Evolutionary conservation across 495 filamentous ascomycete genomes (phyloP), one percentile per base, ranked within the genome.

Genomic region (Penicillium simplicissimum): DNA sequence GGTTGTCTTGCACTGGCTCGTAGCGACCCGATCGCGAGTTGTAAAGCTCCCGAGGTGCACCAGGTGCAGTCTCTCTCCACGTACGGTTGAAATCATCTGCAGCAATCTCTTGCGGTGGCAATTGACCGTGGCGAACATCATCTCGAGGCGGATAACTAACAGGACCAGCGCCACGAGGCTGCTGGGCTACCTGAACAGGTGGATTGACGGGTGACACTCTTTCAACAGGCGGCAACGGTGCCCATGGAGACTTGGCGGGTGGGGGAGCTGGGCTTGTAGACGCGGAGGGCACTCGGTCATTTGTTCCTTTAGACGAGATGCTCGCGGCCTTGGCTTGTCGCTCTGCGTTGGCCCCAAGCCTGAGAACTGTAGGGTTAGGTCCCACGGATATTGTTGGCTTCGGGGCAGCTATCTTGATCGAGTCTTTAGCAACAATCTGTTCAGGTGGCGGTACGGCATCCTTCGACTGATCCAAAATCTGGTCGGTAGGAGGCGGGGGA

Each of bases 1-100:
- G 88, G 25, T 78, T 81, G 58, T 96, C 90, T 43, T 83, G 79
- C 8, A 92, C 96, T 6, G 96, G 93, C 67, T 99, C 95, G 66
- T 96, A 96, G 43, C 92, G 88, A 23, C 96, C 95, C 48, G 92
- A 97, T 40, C 96, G 88, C 10, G 95, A 96, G 72, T 98, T 97
- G 73, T 85, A 99, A 0, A 99, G 82, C 71, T 97, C 92, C 60
- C 89, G 81, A 58, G 85, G 86, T 33, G 78, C 78, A 21, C 79
- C 84, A 10, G 84, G 80, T 43, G 88, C 81, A 15, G 81, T 79
- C 43, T 96, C 93, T 65, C 89, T 84, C 88, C 90, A 96, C 21
- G 87, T 84, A 58, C 96, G 85, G 69, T 90, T 96, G 70, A 97
- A 98, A 64, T 96, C 92, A 71, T 98, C 95, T 6, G 94, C 92